phyloP scores from a whole-genome alignment of 2,329 filamentous ascomycete species.

The Zymoseptoria crescenta region DNA sequence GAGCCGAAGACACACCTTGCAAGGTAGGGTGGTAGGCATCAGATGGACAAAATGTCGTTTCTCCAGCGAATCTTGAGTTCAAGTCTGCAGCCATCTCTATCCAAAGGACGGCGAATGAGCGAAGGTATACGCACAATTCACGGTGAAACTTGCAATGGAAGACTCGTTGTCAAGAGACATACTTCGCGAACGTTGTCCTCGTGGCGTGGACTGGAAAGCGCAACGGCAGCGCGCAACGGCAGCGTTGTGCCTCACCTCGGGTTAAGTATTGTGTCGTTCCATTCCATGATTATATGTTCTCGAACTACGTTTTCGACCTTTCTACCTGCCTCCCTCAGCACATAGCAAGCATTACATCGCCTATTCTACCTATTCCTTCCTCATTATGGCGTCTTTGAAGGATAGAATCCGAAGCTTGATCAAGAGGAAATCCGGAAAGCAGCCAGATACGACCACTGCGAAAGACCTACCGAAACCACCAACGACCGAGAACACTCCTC shows the following conservation, averaged over 20 bases:
- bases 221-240: not conserved
- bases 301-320: not conserved
- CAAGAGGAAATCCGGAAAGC: conserved; percentile 9
- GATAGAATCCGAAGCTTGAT: conserved; percentile 18
- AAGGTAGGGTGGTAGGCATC: not conserved
- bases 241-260: not conserved
- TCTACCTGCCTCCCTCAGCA: not conserved
- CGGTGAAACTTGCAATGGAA: not conserved
- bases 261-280: not conserved
- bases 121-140: not conserved
- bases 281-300: not conserved
- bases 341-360: not conserved
- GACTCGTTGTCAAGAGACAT: not conserved
- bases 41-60: not conserved
- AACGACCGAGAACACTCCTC: conserved; percentile 1
- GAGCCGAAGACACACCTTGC: not conserved
- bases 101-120: not conserved
- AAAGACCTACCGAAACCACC: not conserved
- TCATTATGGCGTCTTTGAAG: conserved; percentile 7
- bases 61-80: conserved; percentile 11
- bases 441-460: not conserved
- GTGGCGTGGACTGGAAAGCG: not conserved
- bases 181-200: not conserved
- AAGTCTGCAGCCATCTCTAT: conserved; percentile 3
- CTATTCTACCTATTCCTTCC: conserved; percentile 1